Conservation (phyloP, 192 early-diverging fungal genomes). For the Rhizophagus sp. region DNA sequence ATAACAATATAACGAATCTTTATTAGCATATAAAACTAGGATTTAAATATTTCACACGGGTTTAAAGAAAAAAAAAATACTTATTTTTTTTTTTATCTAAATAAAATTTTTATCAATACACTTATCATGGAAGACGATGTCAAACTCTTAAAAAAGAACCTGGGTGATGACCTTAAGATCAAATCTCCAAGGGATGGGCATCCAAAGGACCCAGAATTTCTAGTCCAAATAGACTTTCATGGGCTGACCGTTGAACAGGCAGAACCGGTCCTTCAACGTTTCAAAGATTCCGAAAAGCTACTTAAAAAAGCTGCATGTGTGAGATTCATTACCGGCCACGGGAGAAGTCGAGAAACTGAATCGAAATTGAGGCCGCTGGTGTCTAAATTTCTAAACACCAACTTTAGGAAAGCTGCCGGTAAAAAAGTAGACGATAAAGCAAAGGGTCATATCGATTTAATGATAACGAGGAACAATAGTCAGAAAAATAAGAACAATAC, state of each 20-base stretch:
- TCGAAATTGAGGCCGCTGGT: not conserved
- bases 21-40: no score
- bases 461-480: not conserved
- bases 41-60: no score
- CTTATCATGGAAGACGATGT: not conserved
- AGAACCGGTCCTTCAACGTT: not conserved
- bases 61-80: no score
- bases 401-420: not conserved
- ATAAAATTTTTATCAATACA: not conserved
- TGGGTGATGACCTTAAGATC: not conserved
- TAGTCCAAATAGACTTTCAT: not conserved
- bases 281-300: not conserved
- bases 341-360: not conserved
- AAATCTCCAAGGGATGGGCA: conserved; percentile 1
- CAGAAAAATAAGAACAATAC: not conserved
- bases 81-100: no score
- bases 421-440: not conserved
- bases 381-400: not conserved
- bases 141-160: not conserved
- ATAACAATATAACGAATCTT: no score
- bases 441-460: conserved; percentile 1
- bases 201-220: not conserved
- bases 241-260: not conserved
- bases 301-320: not conserved
- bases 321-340: not conserved